Conservation (phyloP, 805 yeast species). For the Ogataea wickerhamii region DNA sequence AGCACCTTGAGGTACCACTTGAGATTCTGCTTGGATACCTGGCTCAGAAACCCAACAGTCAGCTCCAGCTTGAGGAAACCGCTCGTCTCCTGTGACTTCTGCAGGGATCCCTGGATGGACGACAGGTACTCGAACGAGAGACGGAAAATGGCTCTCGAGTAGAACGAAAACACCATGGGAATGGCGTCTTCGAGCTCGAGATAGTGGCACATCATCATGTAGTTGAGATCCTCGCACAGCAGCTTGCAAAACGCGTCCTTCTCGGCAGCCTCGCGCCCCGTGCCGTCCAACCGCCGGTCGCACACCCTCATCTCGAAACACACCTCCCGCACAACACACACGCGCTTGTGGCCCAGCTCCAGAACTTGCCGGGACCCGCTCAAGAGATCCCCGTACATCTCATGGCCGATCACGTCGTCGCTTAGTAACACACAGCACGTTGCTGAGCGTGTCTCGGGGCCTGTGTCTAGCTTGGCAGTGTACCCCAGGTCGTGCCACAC, state of each 20-base stretch:
- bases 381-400: conserved; percentile 16
- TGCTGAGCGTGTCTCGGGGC: background rate
- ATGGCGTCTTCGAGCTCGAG: conserved; percentile 20
- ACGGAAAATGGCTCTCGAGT: conserved; percentile 19
- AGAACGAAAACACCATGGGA: conserved; percentile 31
- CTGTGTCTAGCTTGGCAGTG: conserved; percentile 2
- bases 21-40: conserved; percentile 12
- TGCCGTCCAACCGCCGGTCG: conserved; percentile 5
- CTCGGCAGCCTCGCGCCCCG: background rate
- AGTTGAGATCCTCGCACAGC: conserved; percentile 25
- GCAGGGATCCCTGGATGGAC: conserved; percentile 17
- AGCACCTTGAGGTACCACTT: conserved; percentile 8
- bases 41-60: conserved; percentile 25
- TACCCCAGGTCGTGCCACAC: conserved; percentile 15
- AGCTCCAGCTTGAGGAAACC: conserved; percentile 20
- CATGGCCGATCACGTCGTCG: conserved; percentile 12
- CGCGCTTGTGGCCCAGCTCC: conserved; percentile 7
- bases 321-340: conserved; percentile 10
- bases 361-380: conserved; percentile 10
- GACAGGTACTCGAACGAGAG: conserved; percentile 15
- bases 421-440: conserved; percentile 11
- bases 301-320: conserved; percentile 7
- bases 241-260: conserved; percentile 3
- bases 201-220: conserved; percentile 23
- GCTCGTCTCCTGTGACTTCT: conserved; percentile 15